Conservation (phyloP, 129 eudicot genomes). For the Oenanthe sinensis region DNA sequence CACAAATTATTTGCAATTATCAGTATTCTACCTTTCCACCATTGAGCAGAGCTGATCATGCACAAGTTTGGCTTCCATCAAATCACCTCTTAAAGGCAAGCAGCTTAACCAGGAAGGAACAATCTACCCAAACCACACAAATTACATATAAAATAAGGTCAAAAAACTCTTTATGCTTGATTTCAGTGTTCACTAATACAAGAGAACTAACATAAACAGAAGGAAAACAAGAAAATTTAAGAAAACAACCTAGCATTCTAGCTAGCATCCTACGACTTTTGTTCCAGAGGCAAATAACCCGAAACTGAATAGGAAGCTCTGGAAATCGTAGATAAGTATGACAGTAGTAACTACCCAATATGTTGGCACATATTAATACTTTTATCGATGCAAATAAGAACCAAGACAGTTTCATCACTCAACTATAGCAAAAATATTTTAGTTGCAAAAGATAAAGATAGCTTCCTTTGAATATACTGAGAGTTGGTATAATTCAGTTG, state of each 20-base stretch:
- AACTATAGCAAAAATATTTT: background rate
- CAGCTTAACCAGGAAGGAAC: conserved; percentile 92
- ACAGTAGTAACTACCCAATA: background rate
- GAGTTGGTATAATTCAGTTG: background rate
- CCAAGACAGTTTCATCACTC: background rate
- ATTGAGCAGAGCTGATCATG: conserved; percentile 95
- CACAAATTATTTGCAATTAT: background rate
- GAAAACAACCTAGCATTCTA: background rate
- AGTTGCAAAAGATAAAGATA: background rate
- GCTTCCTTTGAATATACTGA: background rate
- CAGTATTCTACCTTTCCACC: conserved; percentile 71
- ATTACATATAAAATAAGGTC: background rate
- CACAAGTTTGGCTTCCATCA: conserved; percentile 89
- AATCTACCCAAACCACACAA: conserved; percentile 38
- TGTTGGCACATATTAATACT: background rate
- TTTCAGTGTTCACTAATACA: background rate
- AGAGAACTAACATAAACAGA: background rate
- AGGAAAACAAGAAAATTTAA: background rate
- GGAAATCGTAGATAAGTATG: background rate
- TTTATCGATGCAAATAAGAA: background rate
- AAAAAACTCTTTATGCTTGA: background rate
- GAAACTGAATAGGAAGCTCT: no score
- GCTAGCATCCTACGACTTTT: no score
- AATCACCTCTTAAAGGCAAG: conserved; percentile 82
- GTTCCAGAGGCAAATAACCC: no score